phyloP scores from a whole-genome alignment of 2,329 filamentous ascomycete species.

The Epichloe sibirici region DNA sequence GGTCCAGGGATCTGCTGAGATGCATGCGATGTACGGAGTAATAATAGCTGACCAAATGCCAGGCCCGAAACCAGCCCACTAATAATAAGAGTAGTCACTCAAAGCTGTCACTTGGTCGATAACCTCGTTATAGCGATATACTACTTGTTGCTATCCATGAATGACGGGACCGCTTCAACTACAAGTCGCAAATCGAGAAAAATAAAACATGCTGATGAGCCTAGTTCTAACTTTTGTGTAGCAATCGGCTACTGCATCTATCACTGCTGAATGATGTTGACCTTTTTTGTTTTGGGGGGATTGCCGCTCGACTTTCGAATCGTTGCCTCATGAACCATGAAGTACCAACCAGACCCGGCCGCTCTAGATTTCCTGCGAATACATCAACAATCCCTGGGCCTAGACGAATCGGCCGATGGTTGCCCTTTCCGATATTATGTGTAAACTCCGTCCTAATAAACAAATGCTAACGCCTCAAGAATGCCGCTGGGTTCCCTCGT shows the following conservation, averaged over 20 bases:
- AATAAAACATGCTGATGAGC: background rate
- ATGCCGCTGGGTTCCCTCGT: conserved; percentile 4
- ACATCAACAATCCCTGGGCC: background rate
- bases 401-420: background rate
- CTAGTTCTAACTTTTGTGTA: background rate
- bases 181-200: background rate
- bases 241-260: background rate
- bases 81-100: background rate
- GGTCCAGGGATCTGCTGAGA: background rate
- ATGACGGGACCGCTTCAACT: background rate
- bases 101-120: background rate
- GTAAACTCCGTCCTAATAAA: conserved; percentile 5
- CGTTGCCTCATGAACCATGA: background rate
- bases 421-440: conserved; percentile 6
- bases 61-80: background rate
- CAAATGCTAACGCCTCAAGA: conserved; percentile 6
- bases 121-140: conserved; percentile 12
- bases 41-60: background rate
- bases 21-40: background rate
- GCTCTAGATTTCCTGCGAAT: background rate
- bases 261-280: background rate
- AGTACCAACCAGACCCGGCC: background rate
- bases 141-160: background rate
- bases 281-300: background rate
- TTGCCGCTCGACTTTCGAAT: background rate